Conservation (phyloP, 441 rosid species). For the Capsella rubella region DNA sequence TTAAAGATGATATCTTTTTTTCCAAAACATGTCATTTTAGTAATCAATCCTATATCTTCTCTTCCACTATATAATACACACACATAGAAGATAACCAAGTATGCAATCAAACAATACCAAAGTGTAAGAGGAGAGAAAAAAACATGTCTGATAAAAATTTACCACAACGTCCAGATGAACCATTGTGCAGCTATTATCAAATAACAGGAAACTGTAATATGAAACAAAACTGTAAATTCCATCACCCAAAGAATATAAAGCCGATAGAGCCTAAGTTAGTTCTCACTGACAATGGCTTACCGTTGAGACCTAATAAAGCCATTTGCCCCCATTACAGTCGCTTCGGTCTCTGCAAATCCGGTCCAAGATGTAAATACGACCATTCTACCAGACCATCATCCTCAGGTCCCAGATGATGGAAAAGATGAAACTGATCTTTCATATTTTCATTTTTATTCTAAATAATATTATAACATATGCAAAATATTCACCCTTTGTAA, state of each 20-base stretch:
- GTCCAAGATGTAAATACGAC: conserved; percentile 92
- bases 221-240: conserved; percentile 82
- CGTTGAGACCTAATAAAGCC: conserved; percentile 87
- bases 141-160: conserved; percentile 59
- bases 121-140: background rate
- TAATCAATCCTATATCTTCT: background rate
- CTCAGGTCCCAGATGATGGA: background rate
- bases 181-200: conserved; percentile 76
- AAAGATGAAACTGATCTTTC: background rate
- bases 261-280: conserved; percentile 54
- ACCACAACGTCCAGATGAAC: conserved; percentile 91
- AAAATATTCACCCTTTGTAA: background rate
- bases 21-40: background rate
- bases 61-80: background rate
- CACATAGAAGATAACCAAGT: background rate
- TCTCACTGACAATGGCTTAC: conserved; percentile 89
- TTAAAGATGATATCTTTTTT: background rate
- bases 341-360: conserved; percentile 84
- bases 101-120: background rate
- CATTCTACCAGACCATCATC: conserved; percentile 52
- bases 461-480: background rate
- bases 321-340: conserved; percentile 46
- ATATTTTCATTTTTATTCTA: too few relatives aligned
- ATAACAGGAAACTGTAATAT: conserved; percentile 92
- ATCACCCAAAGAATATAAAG: conserved; percentile 77